phyloP scores from a whole-genome alignment of 2,329 filamentous ascomycete genomes.

The Cordyceps pruinosa region DNA sequence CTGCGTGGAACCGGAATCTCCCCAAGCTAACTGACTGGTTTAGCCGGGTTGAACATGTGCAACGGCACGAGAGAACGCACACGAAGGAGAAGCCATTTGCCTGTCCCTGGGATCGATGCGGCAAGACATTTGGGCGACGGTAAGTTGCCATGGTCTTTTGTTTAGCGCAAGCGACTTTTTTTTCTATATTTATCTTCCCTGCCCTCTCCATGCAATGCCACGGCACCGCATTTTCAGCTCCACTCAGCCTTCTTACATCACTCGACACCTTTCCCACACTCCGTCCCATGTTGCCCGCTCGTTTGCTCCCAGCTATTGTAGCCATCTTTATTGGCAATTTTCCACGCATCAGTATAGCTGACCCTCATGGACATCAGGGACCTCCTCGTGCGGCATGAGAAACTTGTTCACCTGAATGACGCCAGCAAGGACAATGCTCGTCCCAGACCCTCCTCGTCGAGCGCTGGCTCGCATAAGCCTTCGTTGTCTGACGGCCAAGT shows the following conservation, averaged over 20 bases:
- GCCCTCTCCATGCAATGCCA: conserved; percentile 13
- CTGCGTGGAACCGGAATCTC: not conserved
- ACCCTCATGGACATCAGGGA: conserved; percentile 59
- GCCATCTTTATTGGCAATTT: conserved; percentile 8
- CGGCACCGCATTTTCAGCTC: conserved; percentile 6
- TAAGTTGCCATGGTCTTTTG: conserved; percentile 31
- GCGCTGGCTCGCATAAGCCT: conserved; percentile 35
- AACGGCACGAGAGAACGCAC: conserved; percentile 57
- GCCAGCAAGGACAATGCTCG: conserved; percentile 47
- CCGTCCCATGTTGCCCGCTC: not conserved
- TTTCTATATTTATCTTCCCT: conserved; percentile 9
- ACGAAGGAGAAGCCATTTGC: conserved; percentile 60
- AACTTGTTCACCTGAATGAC: conserved; percentile 57
- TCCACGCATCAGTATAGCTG: conserved; percentile 19
- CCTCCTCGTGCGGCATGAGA: conserved; percentile 56
- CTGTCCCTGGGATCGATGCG: conserved; percentile 52
- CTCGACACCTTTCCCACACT: conserved; percentile 6
- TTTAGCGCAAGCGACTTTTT: conserved; percentile 7
- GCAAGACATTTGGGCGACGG: conserved; percentile 57
- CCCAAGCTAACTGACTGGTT: not conserved
- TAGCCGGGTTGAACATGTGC: conserved; percentile 58
- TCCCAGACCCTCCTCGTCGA: conserved; percentile 46
- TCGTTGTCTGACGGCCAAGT: conserved; percentile 42
- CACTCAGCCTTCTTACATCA: conserved; percentile 10
- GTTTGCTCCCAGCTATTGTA: not conserved